phyloP scores from a whole-genome alignment of 1,284 basidiomycete genomes.

The Vanrija pseudolonga region DNA sequence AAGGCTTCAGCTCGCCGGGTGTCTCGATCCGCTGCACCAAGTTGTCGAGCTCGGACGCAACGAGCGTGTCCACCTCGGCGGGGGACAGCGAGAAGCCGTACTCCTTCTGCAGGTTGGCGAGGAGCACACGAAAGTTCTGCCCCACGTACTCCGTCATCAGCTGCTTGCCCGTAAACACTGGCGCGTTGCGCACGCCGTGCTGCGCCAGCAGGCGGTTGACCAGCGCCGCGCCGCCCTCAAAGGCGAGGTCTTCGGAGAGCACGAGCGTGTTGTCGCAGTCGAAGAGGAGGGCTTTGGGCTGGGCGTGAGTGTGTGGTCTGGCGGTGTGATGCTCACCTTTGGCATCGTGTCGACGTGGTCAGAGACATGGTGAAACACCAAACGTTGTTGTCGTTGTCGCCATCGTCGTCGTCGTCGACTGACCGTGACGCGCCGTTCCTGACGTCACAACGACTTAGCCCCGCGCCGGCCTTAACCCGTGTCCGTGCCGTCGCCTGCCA shows the following conservation, averaged over 20 bases:
- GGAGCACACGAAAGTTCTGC: conserved; percentile 28
- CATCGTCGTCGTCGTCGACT: too few relatives aligned
- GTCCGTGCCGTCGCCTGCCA: too few relatives aligned
- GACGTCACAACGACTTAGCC: too few relatives aligned
- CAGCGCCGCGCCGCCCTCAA: conserved; percentile 24
- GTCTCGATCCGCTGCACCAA: background rate
- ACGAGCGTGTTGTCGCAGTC: conserved; percentile 38
- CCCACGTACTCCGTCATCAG: conserved; percentile 25
- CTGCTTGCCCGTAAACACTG: conserved; percentile 13
- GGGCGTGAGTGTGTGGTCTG: too few relatives aligned
- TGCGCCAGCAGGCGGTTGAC: conserved; percentile 17
- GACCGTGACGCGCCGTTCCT: too few relatives aligned
- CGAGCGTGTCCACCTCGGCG: conserved; percentile 18
- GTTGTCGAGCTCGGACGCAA: conserved; percentile 16
- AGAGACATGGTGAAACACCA: too few relatives aligned
- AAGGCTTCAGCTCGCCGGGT: conserved; percentile 8
- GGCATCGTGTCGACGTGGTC: too few relatives aligned
- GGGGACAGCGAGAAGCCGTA: conserved; percentile 13
- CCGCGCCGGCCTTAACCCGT: too few relatives aligned
- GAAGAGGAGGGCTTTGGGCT: conserved; percentile 21
- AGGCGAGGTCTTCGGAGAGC: conserved; percentile 25
- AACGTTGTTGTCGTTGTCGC: too few relatives aligned
- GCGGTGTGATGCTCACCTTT: too few relatives aligned
- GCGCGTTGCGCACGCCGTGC: conserved; percentile 1
- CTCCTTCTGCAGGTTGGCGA: conserved; percentile 14